A percentile compares a stretch with the other conserved stretches of the same genome.
Conservation (phyloP, 2,329 filamentous ascomycete species). For the Diaporthe humulicola region DNA sequence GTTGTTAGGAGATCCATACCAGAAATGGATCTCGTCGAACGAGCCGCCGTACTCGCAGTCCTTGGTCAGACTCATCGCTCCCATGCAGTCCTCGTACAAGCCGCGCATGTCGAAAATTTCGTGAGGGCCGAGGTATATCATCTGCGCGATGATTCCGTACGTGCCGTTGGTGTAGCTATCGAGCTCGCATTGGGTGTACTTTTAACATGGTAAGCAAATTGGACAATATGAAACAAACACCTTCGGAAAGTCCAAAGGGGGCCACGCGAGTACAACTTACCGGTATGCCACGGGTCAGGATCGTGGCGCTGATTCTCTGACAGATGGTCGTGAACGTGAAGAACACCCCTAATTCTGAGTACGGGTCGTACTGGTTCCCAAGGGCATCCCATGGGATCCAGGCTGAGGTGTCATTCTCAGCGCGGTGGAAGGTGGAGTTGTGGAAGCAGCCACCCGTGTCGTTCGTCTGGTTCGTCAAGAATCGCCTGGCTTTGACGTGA, state of each 20-base stretch:
- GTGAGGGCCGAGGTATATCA: background rate
- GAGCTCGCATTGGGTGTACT: constrained; percentile 4
- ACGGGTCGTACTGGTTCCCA: background rate
- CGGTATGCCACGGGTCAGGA: background rate
- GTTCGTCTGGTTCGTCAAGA: background rate
- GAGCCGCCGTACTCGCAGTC: background rate
- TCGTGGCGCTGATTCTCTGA: background rate
- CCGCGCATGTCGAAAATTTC: background rate
- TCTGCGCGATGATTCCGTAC: background rate
- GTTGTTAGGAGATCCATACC: background rate
- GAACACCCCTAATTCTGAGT: background rate
- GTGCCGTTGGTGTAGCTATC: background rate
- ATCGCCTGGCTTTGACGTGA: background rate
- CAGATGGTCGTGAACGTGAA: background rate
- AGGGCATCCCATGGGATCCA: background rate
- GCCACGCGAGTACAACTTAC: background rate
- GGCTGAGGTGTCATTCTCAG: background rate
- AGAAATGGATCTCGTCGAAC: background rate
- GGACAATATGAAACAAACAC: background rate
- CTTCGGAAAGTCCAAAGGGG: too few species aligned
- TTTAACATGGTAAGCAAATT: background rate
- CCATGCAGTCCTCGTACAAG: background rate
- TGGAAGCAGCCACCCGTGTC: background rate
- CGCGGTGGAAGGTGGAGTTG: background rate
- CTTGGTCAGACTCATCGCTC: background rate